Percentiles rank a stretch among this genome's conserved stretches.
Evolutionary conservation across 495 filamentous ascomycete genomes (phyloP).

Genomic region (Bombardia bombarda): DNA sequence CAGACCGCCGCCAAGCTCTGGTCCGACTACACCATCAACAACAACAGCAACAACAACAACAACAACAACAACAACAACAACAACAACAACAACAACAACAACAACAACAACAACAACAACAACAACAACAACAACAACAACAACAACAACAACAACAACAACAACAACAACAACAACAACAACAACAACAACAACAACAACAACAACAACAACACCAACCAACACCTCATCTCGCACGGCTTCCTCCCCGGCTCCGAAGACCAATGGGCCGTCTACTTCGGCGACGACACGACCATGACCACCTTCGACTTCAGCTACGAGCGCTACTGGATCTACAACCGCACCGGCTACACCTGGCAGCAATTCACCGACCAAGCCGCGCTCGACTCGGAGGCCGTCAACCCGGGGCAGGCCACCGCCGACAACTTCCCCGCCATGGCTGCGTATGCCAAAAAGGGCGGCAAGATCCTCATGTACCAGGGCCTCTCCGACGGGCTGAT

Average conservation of each 20-base stretch:
- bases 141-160: too few relatives aligned
- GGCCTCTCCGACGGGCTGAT: constrained; percentile 46
- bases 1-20: constrained; percentile 44
- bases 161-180: too few relatives aligned
- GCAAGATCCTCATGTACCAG: constrained; percentile 51
- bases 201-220: too few relatives aligned
- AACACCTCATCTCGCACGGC: constrained; percentile 45
- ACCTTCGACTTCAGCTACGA: constrained; percentile 30
- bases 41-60: too few relatives aligned
- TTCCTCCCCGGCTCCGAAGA: constrained; percentile 28
- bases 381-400: constrained; percentile 10
- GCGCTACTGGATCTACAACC: constrained; percentile 35
- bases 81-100: too few relatives aligned
- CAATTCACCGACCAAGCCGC: constrained; percentile 24
- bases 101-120: too few relatives aligned
- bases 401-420: constrained; percentile 35
- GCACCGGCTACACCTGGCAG: constrained; percentile 28
- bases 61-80: too few relatives aligned
- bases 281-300: constrained; percentile 13
- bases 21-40: constrained; percentile 38
- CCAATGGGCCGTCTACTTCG: constrained; percentile 21
- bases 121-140: too few relatives aligned
- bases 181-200: too few relatives aligned
- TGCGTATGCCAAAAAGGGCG: constrained; percentile 32
- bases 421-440: constrained; percentile 37